Conservation (phyloP, 163 green algal genomes). For the Trebouxiophyceae sp. region DNA sequence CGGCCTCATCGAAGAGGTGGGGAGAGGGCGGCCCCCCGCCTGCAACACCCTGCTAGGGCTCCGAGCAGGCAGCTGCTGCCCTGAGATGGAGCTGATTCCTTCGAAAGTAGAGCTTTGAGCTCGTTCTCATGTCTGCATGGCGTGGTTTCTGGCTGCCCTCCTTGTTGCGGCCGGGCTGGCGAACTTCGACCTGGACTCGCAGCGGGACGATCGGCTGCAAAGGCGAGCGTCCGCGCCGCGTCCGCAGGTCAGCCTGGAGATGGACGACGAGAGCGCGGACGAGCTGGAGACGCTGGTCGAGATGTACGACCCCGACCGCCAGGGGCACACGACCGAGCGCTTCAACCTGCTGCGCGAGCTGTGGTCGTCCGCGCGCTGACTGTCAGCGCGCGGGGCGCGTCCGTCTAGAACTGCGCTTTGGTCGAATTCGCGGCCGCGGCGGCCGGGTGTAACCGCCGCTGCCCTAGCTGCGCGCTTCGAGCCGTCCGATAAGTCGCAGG, state of each 20-base stretch:
- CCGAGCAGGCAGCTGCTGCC: not conserved
- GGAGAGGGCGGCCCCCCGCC: too few relatives aligned
- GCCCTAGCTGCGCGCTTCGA: too few relatives aligned
- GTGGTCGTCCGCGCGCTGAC: conserved; percentile 24
- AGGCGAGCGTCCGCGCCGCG: too few relatives aligned
- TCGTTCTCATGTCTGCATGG: not conserved
- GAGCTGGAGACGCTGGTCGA: conserved; percentile 56
- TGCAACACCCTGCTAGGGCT: not conserved
- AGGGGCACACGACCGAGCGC: conserved; percentile 11
- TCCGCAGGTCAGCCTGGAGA: conserved; percentile 48
- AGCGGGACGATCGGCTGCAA: not conserved
- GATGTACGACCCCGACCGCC: conserved; percentile 22
- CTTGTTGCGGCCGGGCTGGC: not conserved
- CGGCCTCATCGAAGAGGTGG: conserved; percentile 25
- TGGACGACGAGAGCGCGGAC: conserved; percentile 67
- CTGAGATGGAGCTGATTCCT: not conserved
- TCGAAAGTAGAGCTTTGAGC: not conserved
- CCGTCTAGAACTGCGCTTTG: too few relatives aligned
- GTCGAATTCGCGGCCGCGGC: too few relatives aligned
- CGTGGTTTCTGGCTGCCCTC: not conserved
- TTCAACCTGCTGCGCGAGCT: conserved; percentile 34
- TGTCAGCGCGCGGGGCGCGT: too few relatives aligned
- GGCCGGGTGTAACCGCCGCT: too few relatives aligned
- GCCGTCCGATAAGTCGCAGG: too few relatives aligned
- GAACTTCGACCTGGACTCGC: not conserved